Conservation (phyloP, 2,329 filamentous ascomycete species). For the Monosporascus sp. region DNA sequence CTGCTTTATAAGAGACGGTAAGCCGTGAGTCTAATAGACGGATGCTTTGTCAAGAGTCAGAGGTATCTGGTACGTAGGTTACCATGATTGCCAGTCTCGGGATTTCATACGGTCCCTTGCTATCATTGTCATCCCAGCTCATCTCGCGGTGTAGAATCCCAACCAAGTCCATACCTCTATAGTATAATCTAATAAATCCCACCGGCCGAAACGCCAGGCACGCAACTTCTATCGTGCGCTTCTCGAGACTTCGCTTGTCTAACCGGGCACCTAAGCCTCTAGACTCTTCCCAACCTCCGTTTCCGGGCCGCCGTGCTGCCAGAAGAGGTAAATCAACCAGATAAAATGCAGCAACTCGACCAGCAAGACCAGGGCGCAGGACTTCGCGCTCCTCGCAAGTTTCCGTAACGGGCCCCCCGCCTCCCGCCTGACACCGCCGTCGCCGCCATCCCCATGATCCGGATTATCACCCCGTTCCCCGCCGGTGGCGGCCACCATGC, state of each 20-base stretch:
- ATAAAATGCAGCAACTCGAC: slow-evolving; percentile 7
- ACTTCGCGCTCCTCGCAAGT: background rate
- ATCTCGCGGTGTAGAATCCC: no score
- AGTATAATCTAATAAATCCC: no score
- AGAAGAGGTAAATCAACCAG: background rate
- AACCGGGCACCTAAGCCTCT: background rate
- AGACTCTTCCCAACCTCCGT: background rate
- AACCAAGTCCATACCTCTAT: no score
- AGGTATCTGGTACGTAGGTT: no score
- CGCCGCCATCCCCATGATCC: background rate
- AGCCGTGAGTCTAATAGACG: no score
- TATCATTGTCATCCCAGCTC: no score
- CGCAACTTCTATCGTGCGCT: background rate
- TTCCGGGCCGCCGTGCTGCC: background rate
- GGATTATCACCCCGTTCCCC: background rate
- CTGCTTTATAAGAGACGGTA: no score
- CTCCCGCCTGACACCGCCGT: background rate
- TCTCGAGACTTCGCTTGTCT: no score
- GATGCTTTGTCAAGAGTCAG: no score
- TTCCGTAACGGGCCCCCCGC: background rate
- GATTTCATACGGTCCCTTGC: no score
- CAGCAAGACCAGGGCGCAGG: slow-evolving; percentile 3
- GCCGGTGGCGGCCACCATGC: slow-evolving; percentile 7
- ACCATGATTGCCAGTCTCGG: no score
- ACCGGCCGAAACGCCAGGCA: no score